phyloP scores from a whole-genome alignment of 306 rosid genomes.

The Trichosanthes cucumerina region DNA sequence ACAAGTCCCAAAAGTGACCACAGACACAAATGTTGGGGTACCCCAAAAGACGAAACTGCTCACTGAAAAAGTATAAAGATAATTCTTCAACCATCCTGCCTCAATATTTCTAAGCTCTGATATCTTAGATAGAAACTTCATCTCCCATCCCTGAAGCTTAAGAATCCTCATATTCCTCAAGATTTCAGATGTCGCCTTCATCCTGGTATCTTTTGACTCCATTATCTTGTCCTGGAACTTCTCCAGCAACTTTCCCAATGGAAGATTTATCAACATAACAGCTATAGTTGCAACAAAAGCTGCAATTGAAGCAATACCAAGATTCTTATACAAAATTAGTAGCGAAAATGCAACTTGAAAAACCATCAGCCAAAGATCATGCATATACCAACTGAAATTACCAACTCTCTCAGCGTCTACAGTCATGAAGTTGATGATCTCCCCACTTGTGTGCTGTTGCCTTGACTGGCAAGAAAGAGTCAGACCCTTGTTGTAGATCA shows the following conservation, averaged over 20 bases:
- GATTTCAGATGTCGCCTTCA: slow-evolving; percentile 73
- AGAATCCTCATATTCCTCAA: slow-evolving; percentile 78
- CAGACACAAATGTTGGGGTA: slow-evolving; percentile 67
- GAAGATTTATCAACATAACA: slow-evolving; percentile 60
- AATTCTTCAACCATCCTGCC: slow-evolving; percentile 55
- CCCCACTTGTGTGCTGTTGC: slow-evolving; percentile 49
- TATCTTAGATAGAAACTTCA: slow-evolving; percentile 72
- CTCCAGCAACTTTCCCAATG: slow-evolving; percentile 52
- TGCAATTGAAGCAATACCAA: slow-evolving; percentile 65
- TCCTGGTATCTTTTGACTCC: slow-evolving; percentile 73
- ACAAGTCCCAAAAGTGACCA: slow-evolving; percentile 69
- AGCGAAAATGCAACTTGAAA: slow-evolving; percentile 59
- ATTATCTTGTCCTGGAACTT: slow-evolving; percentile 64
- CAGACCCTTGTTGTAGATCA: slow-evolving; percentile 57
- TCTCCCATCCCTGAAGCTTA: slow-evolving; percentile 88
- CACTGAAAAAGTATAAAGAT: slow-evolving; percentile 27
- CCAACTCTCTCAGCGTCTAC: slow-evolving; percentile 78
- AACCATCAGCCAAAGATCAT: slow-evolving; percentile 52
- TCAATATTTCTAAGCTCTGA: slow-evolving; percentile 42
- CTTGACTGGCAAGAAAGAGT: slow-evolving; percentile 53
- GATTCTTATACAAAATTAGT: slow-evolving; percentile 49
- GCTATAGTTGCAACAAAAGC: slow-evolving; percentile 51
- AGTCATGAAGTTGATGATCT: slow-evolving; percentile 70
- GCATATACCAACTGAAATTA: slow-evolving; percentile 55
- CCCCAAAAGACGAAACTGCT: slow-evolving; percentile 45